These are phyloP conservation scores for Pseudopediastrum boryanum DNA, from an alignment of 139 green algal genomes.

Conservation along the genomic window DNA sequence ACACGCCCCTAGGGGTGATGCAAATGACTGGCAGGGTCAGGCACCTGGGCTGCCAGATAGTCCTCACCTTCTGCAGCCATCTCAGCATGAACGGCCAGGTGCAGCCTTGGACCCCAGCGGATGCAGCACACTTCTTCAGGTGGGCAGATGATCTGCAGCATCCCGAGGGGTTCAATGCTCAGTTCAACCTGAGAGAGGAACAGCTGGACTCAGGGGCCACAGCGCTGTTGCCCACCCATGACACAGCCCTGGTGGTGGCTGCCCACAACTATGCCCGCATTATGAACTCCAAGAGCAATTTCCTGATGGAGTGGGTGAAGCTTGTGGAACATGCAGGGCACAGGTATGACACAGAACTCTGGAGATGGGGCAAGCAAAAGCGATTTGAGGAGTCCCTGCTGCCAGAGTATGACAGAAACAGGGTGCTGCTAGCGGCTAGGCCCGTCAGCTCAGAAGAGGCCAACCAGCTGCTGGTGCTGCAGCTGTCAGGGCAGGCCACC, in stretches of 20 bases:
- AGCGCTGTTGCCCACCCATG: not conserved
- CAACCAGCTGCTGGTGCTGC: not conserved
- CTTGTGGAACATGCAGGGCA: not conserved
- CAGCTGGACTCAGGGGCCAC: not conserved
- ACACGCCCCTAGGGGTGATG: not conserved
- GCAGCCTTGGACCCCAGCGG: not conserved
- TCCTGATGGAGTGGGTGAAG: constrained; percentile 7
- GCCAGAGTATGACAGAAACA: not conserved
- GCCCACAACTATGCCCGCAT: constrained; percentile 11
- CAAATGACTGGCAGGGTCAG: not conserved
- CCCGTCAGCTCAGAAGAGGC: not conserved
- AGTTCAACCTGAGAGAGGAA: not conserved
- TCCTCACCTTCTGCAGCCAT: not conserved
- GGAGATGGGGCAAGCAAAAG: not conserved
- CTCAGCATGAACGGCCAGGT: not conserved
- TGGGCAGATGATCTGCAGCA: not conserved
- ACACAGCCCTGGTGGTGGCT: constrained; percentile 7
- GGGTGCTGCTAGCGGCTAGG: not conserved
- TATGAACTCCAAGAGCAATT: not conserved
- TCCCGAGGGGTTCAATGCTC: not conserved
- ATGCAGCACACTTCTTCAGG: not conserved
- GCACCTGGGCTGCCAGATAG: not conserved
- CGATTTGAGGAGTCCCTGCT: not conserved
- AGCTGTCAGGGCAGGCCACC: not conserved
- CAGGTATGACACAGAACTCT: not conserved